Base-by-base conservation (phyloP, 176 grass and related monocot species). In the Bonia amplexicaulis region DNA sequence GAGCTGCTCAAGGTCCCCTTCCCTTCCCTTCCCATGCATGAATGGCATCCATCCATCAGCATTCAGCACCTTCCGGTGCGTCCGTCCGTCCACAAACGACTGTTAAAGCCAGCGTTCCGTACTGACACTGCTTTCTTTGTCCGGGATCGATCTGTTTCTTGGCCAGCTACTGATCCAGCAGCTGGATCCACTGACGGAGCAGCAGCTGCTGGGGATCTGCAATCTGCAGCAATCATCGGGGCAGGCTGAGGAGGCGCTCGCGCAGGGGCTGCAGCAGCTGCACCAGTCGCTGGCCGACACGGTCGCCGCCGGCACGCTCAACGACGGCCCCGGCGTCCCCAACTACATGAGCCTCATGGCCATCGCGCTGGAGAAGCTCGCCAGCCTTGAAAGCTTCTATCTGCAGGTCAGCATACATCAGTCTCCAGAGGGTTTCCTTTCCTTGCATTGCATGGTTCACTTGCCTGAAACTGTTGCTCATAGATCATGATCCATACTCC, bases 201-300 rank as follows among this genome's bases (percentile, higher is more conserved):
- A 92, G 81, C 96, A 99, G 84, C 17, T 96, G 78, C 44, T 96
- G 35, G 91, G 86, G 73, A 88, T 99, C 87, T 94, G 81, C 77
- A 69, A 23, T 65, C 84, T 99, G 58, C 91, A 94, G 82, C 96
- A 94, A 6, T 99, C 96, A 13, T 99, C 93, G 59, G 93, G 92
- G 58, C 96, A 96, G 81, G 91, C 93, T 12, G 96, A 99, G 88
- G 93, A 92, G 68, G 96, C 96, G 15, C 93, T 99, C 42, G 91
- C 78, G 37, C 91, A 89, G 90, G 96, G 96, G 19, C 62, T 96
- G 61, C 86, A 91, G 40, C 91, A 94, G 78, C 93, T 99, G 74
- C 92, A 92, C 79, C 90, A 83, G 69, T 92, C 80, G 20, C 81
- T 99, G 60, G 87, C 91, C 23, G 79, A 90, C 27, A 91, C 93